Base-by-base conservation (phyloP, 2,329 filamentous ascomycete species). In the Aspergillus spinulosporus region DNA sequence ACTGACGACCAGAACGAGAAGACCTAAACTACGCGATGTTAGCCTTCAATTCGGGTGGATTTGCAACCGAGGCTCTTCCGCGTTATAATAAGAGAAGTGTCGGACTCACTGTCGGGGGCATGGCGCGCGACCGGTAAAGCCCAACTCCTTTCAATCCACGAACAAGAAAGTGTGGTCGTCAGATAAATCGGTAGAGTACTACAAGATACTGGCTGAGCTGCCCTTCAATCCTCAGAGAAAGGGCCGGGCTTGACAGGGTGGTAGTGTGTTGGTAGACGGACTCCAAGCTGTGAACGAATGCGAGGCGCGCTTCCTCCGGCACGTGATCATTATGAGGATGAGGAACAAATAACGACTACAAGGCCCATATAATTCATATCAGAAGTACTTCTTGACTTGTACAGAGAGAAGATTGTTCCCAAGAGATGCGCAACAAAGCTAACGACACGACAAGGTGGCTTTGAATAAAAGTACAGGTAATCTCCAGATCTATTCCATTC, bases 1-100 rank as follows among this genome's bases (percentile, higher is more conserved):
- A 81, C 62, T 84, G 80, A 58, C 83, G 82, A 59, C 81, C 82
- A 15, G 82, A 80, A 60, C 82, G 82, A 56, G 81, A 80, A 44
- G 81, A 79, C 51, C 82, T 77, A 64, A 84, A 83, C 82, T 84
- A 62, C 29, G 31, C 21, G 3, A 5, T n/a, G 52, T 69, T 57
- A 71, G 61, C 31, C 39, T 9, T 2, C 26, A 5, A 52, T 54
- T 50, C n/a, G 21, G 8, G 21, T 39, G 37, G 37, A 8, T 31
- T 42, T 46, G 26, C 5, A 21, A 32, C 12, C 36, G 28, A 43
- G 32, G 47, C 29, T 45, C 42, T 37, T 42, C 43, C 28, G 29
- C 34, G 32, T 44, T n/a, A 31, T 44, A 8, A 44, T 37, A 57
- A 52, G 44, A 47, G 36, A 43, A 50, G 47, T 49, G 52, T 34